Evolutionary conservation across 306 rosid species (phyloP).

Genomic region (Cucurbita pepo): DNA sequence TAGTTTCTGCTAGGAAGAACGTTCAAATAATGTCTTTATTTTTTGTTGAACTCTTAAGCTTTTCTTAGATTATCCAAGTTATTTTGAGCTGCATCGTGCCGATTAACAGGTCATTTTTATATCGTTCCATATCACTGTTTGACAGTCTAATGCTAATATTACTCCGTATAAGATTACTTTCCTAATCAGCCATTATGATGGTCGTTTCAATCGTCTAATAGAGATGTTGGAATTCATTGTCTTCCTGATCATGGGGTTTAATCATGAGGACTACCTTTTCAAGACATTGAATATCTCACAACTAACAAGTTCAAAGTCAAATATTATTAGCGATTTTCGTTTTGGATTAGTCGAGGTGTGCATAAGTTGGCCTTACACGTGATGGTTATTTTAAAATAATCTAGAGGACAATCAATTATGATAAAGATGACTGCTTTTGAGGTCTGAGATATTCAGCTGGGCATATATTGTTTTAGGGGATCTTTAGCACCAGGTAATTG

Average conservation of each 20-base stretch:
- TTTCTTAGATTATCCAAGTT: conserved; percentile 3
- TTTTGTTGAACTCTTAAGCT: background rate
- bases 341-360: background rate
- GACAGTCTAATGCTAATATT: background rate
- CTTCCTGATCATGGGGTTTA: background rate
- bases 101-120: background rate
- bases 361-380: background rate
- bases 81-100: background rate
- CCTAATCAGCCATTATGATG: background rate
- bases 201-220: background rate
- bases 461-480: background rate
- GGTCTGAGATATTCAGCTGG: background rate
- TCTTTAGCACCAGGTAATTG: background rate
- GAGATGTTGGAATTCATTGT: background rate
- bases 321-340: background rate
- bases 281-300: background rate
- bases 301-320: background rate
- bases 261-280: background rate
- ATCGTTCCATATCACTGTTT: background rate
- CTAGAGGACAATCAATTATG: background rate
- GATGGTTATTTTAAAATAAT: background rate
- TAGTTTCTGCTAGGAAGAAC: background rate
- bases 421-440: background rate
- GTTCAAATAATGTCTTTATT: background rate
- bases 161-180: background rate